Evolutionary conservation across 2,329 filamentous ascomycete genomes (phyloP), one percentile per base, ranked within the genome.

Genomic region (Fusarium sp.): DNA sequence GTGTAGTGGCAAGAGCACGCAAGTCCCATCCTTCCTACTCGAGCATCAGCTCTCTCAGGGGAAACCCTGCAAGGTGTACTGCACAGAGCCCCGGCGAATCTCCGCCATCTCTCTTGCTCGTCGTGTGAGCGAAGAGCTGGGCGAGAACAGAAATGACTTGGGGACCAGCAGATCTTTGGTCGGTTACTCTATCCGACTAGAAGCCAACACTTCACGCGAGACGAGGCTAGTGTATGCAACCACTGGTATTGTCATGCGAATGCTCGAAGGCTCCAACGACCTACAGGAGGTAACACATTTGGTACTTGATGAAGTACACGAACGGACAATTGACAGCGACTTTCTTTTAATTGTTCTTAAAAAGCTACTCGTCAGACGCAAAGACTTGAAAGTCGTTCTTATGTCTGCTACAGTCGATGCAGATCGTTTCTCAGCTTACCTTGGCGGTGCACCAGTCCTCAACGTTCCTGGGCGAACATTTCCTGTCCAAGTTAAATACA

Each of bases 361-460:
- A 76, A 92, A 94, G 67, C 84, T 99, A 6, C 87, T 98, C 82
- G 79, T 87, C 30, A 88, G 88, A 71, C 88, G 95, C 56, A 91
- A 90, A 65, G 92, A 97, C 69, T 84, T 99, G 54, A 98, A 97
- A 80, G 92, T 99, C 21, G 87, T 99, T 40, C 86, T 99, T 49
- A 99, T 99, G 96, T 98, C 95, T 71, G 96, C 96, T 13, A 99
- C 96, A 1, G 93, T 99, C 10, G 93, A 99, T 78, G 93, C 96
- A 0, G 90, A 95, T 63, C 90, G 91, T 18, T 98, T 99, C 78
- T 98, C 96, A 1, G 88, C 89, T 13, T 99, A 98, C 76, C 87
- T 99, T 3, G 90, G 91, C 58, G 89, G 90, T 7, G 95, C 95
- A 2, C 95, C 95, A 0, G 89, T 98, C 42, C 84, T 99, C 56